A percentile compares a stretch with the other conserved stretches of the same genome.
These are phyloP conservation scores for Ceriops zippeliana DNA, from an alignment of 345 rosid genomes.

Conservation along the genomic window DNA sequence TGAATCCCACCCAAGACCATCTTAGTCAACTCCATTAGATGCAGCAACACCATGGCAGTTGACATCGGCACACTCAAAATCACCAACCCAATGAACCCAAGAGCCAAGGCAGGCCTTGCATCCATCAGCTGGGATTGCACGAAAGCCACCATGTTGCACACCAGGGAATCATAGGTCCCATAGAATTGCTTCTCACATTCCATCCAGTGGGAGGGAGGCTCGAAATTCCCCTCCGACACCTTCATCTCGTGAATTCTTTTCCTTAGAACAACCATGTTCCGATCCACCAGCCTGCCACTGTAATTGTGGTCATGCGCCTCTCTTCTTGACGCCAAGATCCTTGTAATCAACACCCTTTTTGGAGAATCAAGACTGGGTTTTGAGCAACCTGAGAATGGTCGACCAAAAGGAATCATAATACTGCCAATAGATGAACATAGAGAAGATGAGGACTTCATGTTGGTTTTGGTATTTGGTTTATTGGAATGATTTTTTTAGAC, in stretches of 20 bases:
- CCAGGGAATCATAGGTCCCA: slow-evolving; percentile 39
- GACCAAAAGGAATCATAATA: background rate
- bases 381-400: background rate
- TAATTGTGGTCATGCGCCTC: slow-evolving; percentile 4
- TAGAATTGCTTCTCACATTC: slow-evolving; percentile 66
- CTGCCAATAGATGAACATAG: background rate
- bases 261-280: slow-evolving; percentile 57
- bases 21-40: slow-evolving; percentile 21
- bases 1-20: background rate
- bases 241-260: slow-evolving; percentile 57
- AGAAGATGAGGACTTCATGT: slow-evolving; percentile 14
- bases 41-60: slow-evolving; percentile 27
- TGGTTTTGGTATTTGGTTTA: background rate
- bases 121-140: slow-evolving; percentile 55
- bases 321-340: background rate
- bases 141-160: slow-evolving; percentile 48
- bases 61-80: slow-evolving; percentile 48
- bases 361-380: background rate
- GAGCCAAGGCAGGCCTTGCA: slow-evolving; percentile 49
- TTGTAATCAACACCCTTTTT: background rate
- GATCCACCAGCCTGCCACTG: slow-evolving; percentile 47
- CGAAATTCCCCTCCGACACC: slow-evolving; percentile 60
- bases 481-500: background rate
- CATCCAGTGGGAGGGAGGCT: slow-evolving; percentile 66
- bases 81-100: slow-evolving; percentile 42